Evolutionary conservation across 495 filamentous ascomycete species (phyloP), one percentile per base, ranked within the genome.

Genomic region (Penicillium soppii): DNA sequence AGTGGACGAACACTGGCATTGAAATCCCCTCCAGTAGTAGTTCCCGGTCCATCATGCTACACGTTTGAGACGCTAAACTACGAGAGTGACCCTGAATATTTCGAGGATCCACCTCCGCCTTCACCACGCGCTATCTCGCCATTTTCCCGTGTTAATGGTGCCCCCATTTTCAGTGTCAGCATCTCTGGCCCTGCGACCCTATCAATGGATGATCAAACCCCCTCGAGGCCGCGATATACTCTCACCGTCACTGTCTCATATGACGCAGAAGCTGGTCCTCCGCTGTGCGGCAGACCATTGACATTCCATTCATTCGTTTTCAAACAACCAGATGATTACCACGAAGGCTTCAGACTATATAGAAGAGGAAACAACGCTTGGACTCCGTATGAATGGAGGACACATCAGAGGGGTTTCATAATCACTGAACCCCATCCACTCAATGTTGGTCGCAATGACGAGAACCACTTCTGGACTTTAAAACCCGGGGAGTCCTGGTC

Each of bases 241-340:
- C 9, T 49, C 33, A 49, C 46, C 21, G 46, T 17, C 36, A 40
- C 20, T 30, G 32, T 49, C 23, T 49, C 35, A 13, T 49, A 49
- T 17, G 25, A 49, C 8, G 23, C 35, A 38, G 46, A 27, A 4
- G 5, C 25, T 9, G 9, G 25, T 15, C 26, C 23, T 13, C 7
- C 21, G n/a, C n/a, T n/a, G n/a, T n/a, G n/a, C 35, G 23, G 46
- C 20, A 27, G 27, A 9, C 35, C 46, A 6, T 13, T 49, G 37
- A 38, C 23, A 27, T 40, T 49, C 23, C 47, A 41, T 49, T 22
- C 22, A 15, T 49, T 41, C 26, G 17, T 10, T n/a, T 41, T 32
- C 22, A 23, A 21, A 19, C 32, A 30, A n/a, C 5, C 16, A 13
- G 36, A 49, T 32, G 10, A 35, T n/a, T 35, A 33, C 12, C 4